These are phyloP conservation scores for Syzygium syzygioides DNA, from an alignment of 441 rosid species.

Conservation along the genomic window DNA sequence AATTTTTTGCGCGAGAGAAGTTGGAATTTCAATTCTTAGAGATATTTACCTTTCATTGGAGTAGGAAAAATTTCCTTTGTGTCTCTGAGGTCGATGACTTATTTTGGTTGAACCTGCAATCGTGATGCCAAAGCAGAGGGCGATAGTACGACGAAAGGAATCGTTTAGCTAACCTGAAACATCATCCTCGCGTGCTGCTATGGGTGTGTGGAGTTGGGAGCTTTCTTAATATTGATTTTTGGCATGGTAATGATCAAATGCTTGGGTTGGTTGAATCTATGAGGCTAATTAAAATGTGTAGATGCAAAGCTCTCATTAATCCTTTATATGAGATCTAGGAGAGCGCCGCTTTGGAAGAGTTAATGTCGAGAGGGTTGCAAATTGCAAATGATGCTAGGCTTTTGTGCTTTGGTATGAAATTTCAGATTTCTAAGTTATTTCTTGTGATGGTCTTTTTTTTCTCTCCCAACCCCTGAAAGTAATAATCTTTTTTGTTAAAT, in stretches of 20 bases:
- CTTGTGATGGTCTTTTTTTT: background rate
- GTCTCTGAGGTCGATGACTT: background rate
- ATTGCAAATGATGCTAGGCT: background rate
- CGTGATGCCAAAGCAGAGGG: background rate
- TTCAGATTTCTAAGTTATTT: background rate
- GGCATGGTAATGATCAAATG: background rate
- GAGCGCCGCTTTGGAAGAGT: background rate
- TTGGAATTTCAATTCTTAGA: background rate
- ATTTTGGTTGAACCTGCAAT: background rate
- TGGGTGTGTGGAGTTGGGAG: background rate
- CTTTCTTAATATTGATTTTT: background rate
- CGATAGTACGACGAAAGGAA: background rate
- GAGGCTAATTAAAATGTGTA: background rate
- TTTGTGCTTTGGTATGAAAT: background rate
- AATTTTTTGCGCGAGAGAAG: background rate
- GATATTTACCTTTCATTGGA: background rate
- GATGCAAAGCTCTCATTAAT: background rate
- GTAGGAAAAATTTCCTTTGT: background rate
- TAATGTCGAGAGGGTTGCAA: background rate
- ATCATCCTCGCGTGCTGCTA: background rate
- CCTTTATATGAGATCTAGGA: background rate
- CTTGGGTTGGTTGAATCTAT: background rate
- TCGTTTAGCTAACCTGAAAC: background rate
- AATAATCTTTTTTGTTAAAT: background rate
- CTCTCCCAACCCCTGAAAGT: background rate